phyloP scores from a whole-genome alignment of 2,329 filamentous ascomycete genomes.

The Colletotrichum tabaci region DNA sequence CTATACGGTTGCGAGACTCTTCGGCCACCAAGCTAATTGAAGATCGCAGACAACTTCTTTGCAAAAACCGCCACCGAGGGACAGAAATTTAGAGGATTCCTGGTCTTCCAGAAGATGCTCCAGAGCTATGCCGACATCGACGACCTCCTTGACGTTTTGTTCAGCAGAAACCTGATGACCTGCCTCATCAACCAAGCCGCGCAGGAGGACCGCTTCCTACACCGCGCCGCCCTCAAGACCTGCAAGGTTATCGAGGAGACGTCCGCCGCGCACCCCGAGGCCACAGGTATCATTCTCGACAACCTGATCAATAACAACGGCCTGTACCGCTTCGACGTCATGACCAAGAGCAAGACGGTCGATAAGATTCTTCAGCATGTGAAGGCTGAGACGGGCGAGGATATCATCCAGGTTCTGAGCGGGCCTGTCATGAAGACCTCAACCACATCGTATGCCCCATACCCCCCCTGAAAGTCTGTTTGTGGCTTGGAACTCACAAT shows the following conservation, averaged over 20 bases:
- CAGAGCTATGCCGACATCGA: slow-evolving; percentile 58
- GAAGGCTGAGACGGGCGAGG: slow-evolving; percentile 68
- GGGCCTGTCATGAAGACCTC: slow-evolving; percentile 46
- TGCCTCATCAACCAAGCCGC: slow-evolving; percentile 88
- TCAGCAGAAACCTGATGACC: slow-evolving; percentile 86
- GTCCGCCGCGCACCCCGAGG: slow-evolving; percentile 72
- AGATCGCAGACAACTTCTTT: slow-evolving; percentile 80
- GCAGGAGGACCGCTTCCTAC: slow-evolving; percentile 82
- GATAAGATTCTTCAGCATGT: slow-evolving; percentile 79
- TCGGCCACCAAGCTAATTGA: slow-evolving; percentile 45
- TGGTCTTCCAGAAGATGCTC: slow-evolving; percentile 85
- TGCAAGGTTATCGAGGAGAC: slow-evolving; percentile 79
- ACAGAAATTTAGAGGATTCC: slow-evolving; percentile 92
- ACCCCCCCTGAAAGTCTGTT: background rate
- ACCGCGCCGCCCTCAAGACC: slow-evolving; percentile 83
- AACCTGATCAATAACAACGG: slow-evolving; percentile 80
- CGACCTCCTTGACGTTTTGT: slow-evolving; percentile 71
- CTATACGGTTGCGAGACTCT: background rate
- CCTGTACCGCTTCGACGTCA: slow-evolving; percentile 85
- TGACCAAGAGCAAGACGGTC: slow-evolving; percentile 88
- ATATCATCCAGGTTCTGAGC: slow-evolving; percentile 60
- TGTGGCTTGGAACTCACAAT: slow-evolving; percentile 52
- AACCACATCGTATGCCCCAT: slow-evolving; percentile 49
- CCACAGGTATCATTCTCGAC: slow-evolving; percentile 73
- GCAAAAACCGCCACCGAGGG: slow-evolving; percentile 85